Base-by-base conservation (phyloP, 2,329 filamentous ascomycete species). In the Cladorrhinum sp. region DNA sequence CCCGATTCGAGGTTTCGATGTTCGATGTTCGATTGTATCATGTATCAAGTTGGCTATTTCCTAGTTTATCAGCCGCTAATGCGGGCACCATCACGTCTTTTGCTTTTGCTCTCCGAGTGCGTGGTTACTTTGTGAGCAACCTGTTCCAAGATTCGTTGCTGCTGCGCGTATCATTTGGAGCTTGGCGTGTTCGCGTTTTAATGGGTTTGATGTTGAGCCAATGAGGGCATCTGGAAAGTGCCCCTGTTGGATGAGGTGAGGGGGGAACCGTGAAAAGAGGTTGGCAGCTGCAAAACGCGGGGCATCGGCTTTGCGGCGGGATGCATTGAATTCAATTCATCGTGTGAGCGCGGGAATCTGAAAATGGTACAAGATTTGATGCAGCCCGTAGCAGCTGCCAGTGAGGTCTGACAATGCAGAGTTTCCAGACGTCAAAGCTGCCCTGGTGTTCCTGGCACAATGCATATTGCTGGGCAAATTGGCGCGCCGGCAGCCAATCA, bases 401-500 rank as follows among this genome's bases (percentile, higher is more conserved):
- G 50, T 57, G 36, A 59, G 24, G 59, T 62, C 36, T 63, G 58
- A 59, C 59, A 57, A 65, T 45, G 52, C 36, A 41, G 27, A 53
- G 41, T 61, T 60, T 60, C 55, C 16, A 24, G 52, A 57, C 32
- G 49, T 57, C 58, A 57, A 53, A 51, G 18, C 36, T 55, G 18
- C 53, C 51, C 52, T 57, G 59, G 61, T 63, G 58, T 56, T 49
- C 62, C 57, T 62, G 61, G 55, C 64, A 55, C 60, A 62, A 65
- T 57, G 61, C 60, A 54, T 54, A 61, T 61, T 58, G 54, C 51
- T 50, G 55, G 58, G 55, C 58, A 56, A 49, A 54, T 24, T 53
- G 67, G 64, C 66, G 57, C 56, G 56, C 51, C 45, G 51, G 41
- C 60, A 62, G 65, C 74, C 74, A 76, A 76, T 75, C 70, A 75